Percentiles rank a stretch among this genome's conserved stretches.
phyloP scores from a whole-genome alignment of 768 basidiomycete species.

The Tephrocybe rancida region DNA sequence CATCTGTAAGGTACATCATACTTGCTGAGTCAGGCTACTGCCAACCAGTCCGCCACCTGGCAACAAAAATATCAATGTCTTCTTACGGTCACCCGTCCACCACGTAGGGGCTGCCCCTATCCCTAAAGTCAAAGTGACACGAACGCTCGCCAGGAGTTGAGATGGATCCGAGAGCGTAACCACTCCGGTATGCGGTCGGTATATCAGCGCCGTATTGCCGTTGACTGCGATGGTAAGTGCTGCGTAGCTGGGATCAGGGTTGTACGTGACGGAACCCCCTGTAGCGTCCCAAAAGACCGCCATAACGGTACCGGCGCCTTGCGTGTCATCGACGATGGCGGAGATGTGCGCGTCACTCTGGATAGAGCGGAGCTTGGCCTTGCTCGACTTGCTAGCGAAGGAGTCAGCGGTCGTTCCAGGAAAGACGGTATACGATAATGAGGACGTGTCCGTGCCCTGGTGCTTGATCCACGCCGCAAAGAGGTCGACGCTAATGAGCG shows the following conservation, averaged over 20 bases:
- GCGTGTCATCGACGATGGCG: conserved; percentile 38
- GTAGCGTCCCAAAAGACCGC: conserved; percentile 48
- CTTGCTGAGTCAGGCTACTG: conserved; percentile 40
- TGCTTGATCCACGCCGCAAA: conserved; percentile 45
- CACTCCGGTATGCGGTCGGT: conserved; percentile 38
- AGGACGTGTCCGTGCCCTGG: conserved; percentile 15
- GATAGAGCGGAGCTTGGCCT: conserved; percentile 28
- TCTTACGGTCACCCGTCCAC: conserved; percentile 23
- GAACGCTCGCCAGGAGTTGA: conserved; percentile 44
- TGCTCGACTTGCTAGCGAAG: conserved; percentile 27
- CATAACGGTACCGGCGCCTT: conserved; percentile 35
- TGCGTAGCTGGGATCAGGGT: conserved; percentile 20
- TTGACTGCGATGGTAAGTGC: conserved; percentile 37
- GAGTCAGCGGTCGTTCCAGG: conserved; percentile 35
- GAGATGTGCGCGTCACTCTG: conserved; percentile 37
- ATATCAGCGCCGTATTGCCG: conserved; percentile 48
- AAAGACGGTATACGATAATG: conserved; percentile 43
- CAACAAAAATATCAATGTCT: conserved; percentile 39
- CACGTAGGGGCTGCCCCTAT: conserved; percentile 21
- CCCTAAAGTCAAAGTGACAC: conserved; percentile 36
- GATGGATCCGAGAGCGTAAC: conserved; percentile 70
- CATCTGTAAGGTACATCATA: conserved; percentile 1
- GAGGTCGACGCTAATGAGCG: conserved; percentile 54
- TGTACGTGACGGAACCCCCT: conserved; percentile 37
- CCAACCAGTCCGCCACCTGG: conserved; percentile 51